A percentile compares a stretch with the other conserved stretches of the same genome.
Evolutionary conservation across 441 rosid genomes (phyloP).

Genomic region (Gossypium davidsonii): DNA sequence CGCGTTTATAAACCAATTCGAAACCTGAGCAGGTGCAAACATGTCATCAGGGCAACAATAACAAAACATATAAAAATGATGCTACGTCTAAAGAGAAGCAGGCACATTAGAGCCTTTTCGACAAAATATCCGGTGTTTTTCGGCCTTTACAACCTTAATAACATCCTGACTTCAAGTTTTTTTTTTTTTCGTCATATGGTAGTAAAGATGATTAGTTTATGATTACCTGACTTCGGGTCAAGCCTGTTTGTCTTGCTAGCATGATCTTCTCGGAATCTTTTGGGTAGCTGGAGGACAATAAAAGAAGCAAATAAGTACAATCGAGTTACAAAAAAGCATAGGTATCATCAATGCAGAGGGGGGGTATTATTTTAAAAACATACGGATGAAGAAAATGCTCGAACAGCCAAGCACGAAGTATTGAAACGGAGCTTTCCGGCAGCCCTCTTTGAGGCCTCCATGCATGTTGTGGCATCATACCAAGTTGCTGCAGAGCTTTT

Average conservation of each 20-base stretch:
- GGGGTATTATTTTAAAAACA: conserved; percentile 18
- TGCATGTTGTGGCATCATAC: conserved; percentile 81
- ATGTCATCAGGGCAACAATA: neutral
- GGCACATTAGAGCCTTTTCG: neutral
- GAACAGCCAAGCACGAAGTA: conserved; percentile 97
- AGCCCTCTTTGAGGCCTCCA: conserved; percentile 98
- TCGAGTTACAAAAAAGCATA: neutral
- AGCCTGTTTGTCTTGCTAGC: conserved; percentile 93
- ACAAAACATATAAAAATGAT: neutral
- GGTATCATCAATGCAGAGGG: neutral
- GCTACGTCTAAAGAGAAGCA: neutral
- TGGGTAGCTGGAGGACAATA: conserved; percentile 58
- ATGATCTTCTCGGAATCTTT: conserved; percentile 92
- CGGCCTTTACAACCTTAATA: too few species aligned
- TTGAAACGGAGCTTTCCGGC: conserved; percentile 84
- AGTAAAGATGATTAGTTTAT: neutral
- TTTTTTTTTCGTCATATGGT: conserved; percentile 1
- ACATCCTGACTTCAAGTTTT: neutral
- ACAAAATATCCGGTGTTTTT: neutral
- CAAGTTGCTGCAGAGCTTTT: conserved; percentile 81
- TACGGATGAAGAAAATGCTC: conserved; percentile 99
- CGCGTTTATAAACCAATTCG: conserved; percentile 93
- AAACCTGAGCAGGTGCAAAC: conserved; percentile 41
- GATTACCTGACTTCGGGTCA: conserved; percentile 92
- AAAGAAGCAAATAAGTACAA: conserved; percentile 3